These are phyloP conservation scores for Pyrus hybrid DNA, from an alignment of 331 rosid genomes.

Conservation along the genomic window DNA sequence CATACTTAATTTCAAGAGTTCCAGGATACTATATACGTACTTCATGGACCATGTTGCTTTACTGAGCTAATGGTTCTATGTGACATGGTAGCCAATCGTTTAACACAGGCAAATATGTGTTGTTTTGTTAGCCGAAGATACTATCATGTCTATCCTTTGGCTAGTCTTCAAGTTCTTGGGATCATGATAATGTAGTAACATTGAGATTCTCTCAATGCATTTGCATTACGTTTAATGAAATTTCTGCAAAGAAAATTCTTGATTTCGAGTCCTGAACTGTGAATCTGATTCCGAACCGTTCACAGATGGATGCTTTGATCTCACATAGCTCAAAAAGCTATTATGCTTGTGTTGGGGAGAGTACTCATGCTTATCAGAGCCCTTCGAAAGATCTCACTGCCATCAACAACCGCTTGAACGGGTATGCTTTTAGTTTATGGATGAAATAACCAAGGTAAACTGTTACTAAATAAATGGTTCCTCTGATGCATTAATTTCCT, in stretches of 20 bases:
- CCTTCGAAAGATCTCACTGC: constrained; percentile 93
- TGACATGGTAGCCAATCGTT: not conserved
- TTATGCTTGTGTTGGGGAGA: constrained; percentile 94
- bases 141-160: not conserved
- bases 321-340: constrained; percentile 93
- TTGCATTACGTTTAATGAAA: too few relatives aligned
- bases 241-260: not conserved
- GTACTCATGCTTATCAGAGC: constrained; percentile 97
- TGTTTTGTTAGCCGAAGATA: not conserved
- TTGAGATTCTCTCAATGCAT: not conserved
- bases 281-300: not conserved
- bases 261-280: not conserved
- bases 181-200: not conserved
- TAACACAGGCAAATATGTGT: not conserved
- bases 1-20: not conserved
- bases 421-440: constrained; percentile 33
- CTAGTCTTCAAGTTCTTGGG: not conserved
- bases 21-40: not conserved
- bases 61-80: not conserved
- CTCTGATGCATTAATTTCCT: constrained; percentile 3
- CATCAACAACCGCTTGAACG: constrained; percentile 80
- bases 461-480: not conserved
- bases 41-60: not conserved
- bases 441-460: not conserved
- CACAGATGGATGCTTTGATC: constrained; percentile 91